Percentiles rank a stretch among this genome's conserved stretches.
Conservation (phyloP, 2,329 filamentous ascomycete species). For the Fusarium anguioides region DNA sequence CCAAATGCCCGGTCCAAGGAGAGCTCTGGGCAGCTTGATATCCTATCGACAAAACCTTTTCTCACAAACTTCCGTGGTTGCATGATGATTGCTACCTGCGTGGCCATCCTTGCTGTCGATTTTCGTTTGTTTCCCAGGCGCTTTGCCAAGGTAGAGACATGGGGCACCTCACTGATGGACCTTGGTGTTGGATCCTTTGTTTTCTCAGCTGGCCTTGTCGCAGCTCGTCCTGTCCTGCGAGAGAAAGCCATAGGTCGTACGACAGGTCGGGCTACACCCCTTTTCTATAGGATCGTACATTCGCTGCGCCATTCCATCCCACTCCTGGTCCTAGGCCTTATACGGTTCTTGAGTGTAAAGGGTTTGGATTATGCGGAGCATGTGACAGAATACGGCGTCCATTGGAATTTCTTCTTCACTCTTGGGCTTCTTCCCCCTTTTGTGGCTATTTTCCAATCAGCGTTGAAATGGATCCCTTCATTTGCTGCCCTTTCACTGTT, state of each 20-base stretch:
- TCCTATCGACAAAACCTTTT: conserved; percentile 87
- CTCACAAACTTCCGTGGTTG: conserved; percentile 89
- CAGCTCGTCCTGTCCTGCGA: conserved; percentile 82
- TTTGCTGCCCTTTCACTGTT: conserved; percentile 80
- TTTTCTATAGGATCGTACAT: conserved; percentile 68
- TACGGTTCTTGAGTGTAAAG: conserved; percentile 90
- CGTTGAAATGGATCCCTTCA: conserved; percentile 76
- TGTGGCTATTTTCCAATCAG: conserved; percentile 82
- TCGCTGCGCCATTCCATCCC: conserved; percentile 86
- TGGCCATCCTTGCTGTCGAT: conserved; percentile 96
- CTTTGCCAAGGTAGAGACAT: conserved; percentile 98
- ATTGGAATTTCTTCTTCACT: conserved; percentile 99
- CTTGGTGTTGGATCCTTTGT: conserved; percentile 97
- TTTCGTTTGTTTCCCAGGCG: conserved; percentile 92
- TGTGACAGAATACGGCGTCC: conserved; percentile 95
- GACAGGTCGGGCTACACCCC: conserved; percentile 59
- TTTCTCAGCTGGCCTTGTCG: conserved; percentile 92
- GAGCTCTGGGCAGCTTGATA: conserved; percentile 44
- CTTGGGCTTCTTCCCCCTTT: conserved; percentile 89
- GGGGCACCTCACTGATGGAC: conserved; percentile 99
- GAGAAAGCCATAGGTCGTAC: conserved; percentile 65
- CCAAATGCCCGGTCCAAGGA: conserved; percentile 55
- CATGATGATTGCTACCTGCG: conserved; percentile 91
- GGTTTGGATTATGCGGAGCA: conserved; percentile 96
- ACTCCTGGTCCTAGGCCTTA: conserved; percentile 80